Conservation (phyloP, 495 filamentous ascomycete species). For the Talaromyces wortmannii region DNA sequence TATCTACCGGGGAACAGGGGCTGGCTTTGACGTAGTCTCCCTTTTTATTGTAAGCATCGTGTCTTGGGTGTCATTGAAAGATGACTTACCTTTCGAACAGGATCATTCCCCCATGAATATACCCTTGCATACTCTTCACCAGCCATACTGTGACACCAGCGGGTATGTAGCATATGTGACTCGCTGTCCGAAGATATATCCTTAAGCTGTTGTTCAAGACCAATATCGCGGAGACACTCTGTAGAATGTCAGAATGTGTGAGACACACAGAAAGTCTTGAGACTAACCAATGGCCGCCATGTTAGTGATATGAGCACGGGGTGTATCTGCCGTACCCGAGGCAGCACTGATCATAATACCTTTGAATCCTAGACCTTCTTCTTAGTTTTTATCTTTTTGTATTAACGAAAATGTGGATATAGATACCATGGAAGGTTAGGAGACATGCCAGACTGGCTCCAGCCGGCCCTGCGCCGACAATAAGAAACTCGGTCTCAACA, state of each 20-base stretch:
- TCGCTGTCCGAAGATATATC: conserved; percentile 26
- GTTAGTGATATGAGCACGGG: conserved; percentile 51
- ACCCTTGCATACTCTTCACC: conserved; percentile 48
- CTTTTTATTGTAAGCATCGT: conserved; percentile 9
- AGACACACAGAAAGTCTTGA: not conserved
- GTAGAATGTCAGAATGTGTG: conserved; percentile 7
- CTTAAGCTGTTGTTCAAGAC: conserved; percentile 37
- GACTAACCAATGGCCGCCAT: conserved; percentile 35
- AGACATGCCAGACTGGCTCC: conserved; percentile 50
- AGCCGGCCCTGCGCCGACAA: conserved; percentile 50
- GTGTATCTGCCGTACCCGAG: conserved; percentile 42
- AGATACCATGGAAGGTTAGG: conserved; percentile 40
- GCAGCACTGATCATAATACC: conserved; percentile 42
- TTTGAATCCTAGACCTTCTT: conserved; percentile 21
- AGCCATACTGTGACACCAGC: conserved; percentile 47
- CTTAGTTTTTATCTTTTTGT: too few relatives aligned
- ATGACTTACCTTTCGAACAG: conserved; percentile 23
- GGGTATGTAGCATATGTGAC: conserved; percentile 35
- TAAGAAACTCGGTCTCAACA: conserved; percentile 34
- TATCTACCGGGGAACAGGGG: conserved; percentile 38
- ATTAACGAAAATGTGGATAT: not conserved
- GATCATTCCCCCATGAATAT: conserved; percentile 45
- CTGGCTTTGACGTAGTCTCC: conserved; percentile 46
- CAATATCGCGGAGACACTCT: conserved; percentile 53
- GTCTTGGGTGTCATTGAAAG: not conserved